A percentile compares a stretch with the other conserved stretches of the same genome.
Conservation (phyloP, 441 rosid genomes). For the Raphanus hybrid region DNA sequence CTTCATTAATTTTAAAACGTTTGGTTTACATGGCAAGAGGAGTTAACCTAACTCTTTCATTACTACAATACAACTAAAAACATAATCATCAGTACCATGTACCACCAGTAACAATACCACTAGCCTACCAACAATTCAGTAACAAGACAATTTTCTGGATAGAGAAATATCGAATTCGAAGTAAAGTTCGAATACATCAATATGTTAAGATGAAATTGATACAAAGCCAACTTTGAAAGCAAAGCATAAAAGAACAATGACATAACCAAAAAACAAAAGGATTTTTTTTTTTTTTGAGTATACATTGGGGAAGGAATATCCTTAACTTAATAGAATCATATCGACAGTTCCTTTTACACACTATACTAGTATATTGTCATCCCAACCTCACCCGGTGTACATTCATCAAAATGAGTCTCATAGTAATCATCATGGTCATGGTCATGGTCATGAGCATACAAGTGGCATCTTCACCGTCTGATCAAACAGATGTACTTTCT, state of each 20-base stretch:
- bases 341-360: conserved; percentile 1
- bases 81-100: neutral
- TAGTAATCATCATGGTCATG: conserved; percentile 1
- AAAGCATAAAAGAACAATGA: conserved; percentile 38
- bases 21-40: neutral
- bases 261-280: neutral
- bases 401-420: conserved; percentile 19
- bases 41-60: neutral
- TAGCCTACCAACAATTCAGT: neutral
- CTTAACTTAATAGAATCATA: conserved; percentile 8
- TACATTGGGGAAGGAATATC: conserved; percentile 37
- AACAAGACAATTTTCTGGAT: no score
- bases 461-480: conserved; percentile 37
- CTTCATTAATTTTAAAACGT: neutral
- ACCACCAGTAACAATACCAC: no score
- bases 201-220: conserved; percentile 21
- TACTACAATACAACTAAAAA: neutral
- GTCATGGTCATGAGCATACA: conserved; percentile 25
- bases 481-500: conserved; percentile 32
- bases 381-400: neutral
- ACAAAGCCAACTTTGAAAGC: conserved; percentile 39
- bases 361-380: conserved; percentile 15
- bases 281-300: conserved; percentile 27
- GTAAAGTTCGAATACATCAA: neutral
- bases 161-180: neutral